phyloP scores from a whole-genome alignment of 2,329 filamentous ascomycete genomes.

The Hypomyces perniciosus region DNA sequence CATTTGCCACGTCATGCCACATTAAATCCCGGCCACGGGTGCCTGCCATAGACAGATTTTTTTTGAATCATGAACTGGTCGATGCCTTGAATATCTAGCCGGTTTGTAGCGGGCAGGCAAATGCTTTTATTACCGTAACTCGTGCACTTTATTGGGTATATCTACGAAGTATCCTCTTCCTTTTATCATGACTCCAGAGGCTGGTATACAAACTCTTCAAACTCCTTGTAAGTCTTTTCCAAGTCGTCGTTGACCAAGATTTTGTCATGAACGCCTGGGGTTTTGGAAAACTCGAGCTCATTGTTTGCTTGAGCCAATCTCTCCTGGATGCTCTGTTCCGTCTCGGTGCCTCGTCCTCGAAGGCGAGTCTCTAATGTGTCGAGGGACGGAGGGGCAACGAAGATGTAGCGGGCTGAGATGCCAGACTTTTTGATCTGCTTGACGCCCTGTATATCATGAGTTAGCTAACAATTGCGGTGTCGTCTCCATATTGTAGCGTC shows the following conservation, averaged over 20 bases:
- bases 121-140: not conserved
- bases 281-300: constrained; percentile 68
- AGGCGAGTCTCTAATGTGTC: constrained; percentile 69
- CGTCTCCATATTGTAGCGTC: not conserved
- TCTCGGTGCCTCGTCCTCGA: constrained; percentile 71
- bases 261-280: constrained; percentile 47
- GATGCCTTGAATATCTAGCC: not conserved
- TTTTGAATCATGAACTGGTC: not conserved
- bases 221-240: constrained; percentile 45
- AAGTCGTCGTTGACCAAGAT: constrained; percentile 39
- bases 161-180: not conserved
- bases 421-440: constrained; percentile 81
- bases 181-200: constrained; percentile 9
- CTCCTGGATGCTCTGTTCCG: constrained; percentile 63
- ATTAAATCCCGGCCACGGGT: not conserved
- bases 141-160: constrained; percentile 3
- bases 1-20: not conserved
- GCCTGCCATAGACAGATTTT: not conserved
- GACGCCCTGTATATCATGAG: constrained; percentile 50
- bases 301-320: constrained; percentile 64
- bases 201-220: constrained; percentile 46
- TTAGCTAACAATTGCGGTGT: not conserved
- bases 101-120: not conserved
- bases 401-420: constrained; percentile 73
- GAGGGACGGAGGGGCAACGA: constrained; percentile 73